Evolutionary conservation across 305 asterid genomes (phyloP).

Genomic region (Fraxinus velutina): DNA sequence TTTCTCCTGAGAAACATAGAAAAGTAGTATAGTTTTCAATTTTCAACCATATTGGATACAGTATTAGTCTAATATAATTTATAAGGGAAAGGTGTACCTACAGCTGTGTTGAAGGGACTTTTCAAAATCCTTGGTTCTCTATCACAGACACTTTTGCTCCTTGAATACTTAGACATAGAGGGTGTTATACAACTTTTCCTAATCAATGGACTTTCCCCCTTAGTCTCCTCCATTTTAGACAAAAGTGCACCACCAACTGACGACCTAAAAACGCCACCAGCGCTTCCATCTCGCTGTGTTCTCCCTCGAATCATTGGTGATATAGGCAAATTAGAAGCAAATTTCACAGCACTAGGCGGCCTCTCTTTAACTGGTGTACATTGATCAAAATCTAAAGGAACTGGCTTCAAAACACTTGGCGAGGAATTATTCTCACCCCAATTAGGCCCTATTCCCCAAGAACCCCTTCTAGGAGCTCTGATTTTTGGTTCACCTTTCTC

Average conservation of each 20-base stretch:
- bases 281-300: slow-evolving; percentile 61
- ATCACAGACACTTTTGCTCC: slow-evolving; percentile 76
- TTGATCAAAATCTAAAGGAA: slow-evolving; percentile 81
- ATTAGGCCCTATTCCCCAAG: slow-evolving; percentile 59
- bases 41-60: neutral
- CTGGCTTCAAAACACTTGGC: slow-evolving; percentile 62
- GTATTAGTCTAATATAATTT: neutral
- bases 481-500: slow-evolving; percentile 36
- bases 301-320: slow-evolving; percentile 70
- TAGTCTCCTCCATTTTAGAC: slow-evolving; percentile 47
- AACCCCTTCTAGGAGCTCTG: slow-evolving; percentile 69
- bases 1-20: slow-evolving; percentile 42
- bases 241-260: slow-evolving; percentile 70
- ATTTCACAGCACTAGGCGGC: slow-evolving; percentile 48
- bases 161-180: slow-evolving; percentile 39
- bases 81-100: slow-evolving; percentile 63
- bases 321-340: slow-evolving; percentile 41
- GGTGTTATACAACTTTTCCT: slow-evolving; percentile 76
- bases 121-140: slow-evolving; percentile 51
- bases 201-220: slow-evolving; percentile 56
- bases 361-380: slow-evolving; percentile 73
- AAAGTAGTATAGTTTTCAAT: neutral
- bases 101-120: slow-evolving; percentile 65
- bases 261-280: slow-evolving; percentile 41
- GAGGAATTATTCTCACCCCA: slow-evolving; percentile 39